phyloP scores from a whole-genome alignment of 805 yeast species.

The Candida tibetensis region DNA sequence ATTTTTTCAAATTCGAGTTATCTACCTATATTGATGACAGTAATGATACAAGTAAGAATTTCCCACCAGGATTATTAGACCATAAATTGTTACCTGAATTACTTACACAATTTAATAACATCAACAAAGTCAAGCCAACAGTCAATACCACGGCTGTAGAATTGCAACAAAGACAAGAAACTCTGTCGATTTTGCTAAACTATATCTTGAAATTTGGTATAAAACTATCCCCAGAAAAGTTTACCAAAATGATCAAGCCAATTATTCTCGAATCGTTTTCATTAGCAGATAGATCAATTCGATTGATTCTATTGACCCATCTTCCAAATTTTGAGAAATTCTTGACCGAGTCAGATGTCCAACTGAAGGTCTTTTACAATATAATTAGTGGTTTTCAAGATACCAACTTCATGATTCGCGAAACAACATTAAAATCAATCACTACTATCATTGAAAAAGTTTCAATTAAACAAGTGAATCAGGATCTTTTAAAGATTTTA shows the following conservation, averaged over 20 bases:
- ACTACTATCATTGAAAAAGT: constrained; percentile 62
- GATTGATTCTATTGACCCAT: constrained; percentile 66
- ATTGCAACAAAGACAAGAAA: constrained; percentile 34
- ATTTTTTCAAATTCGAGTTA: constrained; percentile 34
- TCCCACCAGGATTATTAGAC: constrained; percentile 55
- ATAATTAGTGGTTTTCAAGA: constrained; percentile 83
- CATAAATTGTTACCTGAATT: constrained; percentile 71
- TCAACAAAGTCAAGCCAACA: constrained; percentile 25
- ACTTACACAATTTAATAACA: constrained; percentile 39
- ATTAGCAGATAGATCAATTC: constrained; percentile 70
- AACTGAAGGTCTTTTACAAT: constrained; percentile 63
- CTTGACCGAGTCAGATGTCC: constrained; percentile 59
- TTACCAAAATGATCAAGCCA: constrained; percentile 51
- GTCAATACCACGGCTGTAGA: constrained; percentile 28
- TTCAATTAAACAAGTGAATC: constrained; percentile 77
- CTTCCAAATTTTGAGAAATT: constrained; percentile 53
- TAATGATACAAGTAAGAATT: constrained; percentile 13
- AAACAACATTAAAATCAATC: constrained; percentile 69
- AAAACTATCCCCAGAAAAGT: constrained; percentile 28
- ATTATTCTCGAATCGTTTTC: constrained; percentile 60
- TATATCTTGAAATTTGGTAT: constrained; percentile 38
- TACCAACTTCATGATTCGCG: constrained; percentile 75
- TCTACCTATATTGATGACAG: constrained; percentile 14
- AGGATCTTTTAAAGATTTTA: constrained; percentile 73
- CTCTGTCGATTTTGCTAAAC: constrained; percentile 37